These are phyloP conservation scores for Sporodiniella umbellata DNA, from an alignment of 371 early-diverging fungal species.

Conservation along the genomic window DNA sequence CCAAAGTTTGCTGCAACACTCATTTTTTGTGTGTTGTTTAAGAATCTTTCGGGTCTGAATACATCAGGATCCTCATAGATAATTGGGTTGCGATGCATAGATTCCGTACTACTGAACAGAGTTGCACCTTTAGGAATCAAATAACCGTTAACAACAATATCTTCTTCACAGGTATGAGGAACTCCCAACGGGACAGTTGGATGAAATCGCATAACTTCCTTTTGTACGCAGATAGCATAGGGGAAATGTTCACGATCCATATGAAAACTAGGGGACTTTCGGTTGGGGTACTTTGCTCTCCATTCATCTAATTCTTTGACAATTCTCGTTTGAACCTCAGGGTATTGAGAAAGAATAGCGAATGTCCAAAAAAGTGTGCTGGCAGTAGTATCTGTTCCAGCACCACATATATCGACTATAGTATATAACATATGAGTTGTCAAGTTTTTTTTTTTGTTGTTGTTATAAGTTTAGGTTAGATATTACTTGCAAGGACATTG, in stretches of 20 bases:
- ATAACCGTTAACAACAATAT: constrained; percentile 12
- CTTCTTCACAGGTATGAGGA: constrained; percentile 16
- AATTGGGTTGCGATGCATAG: constrained; percentile 1
- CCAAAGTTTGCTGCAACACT: constrained; percentile 1
- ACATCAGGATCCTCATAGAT: constrained; percentile 1
- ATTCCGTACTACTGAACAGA: constrained; percentile 2
- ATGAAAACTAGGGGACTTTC: constrained; percentile 13
- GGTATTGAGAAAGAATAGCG: constrained; percentile 16
- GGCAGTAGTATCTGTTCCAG: constrained; percentile 22
- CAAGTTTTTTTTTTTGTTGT: not conserved
- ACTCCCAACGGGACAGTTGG: constrained; percentile 12
- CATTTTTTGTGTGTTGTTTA: constrained; percentile 1
- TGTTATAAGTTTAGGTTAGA: too few relatives aligned
- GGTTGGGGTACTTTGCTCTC: constrained; percentile 1
- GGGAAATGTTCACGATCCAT: constrained; percentile 18
- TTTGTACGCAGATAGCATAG: constrained; percentile 17
- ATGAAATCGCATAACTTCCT: constrained; percentile 23
- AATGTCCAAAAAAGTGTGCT: constrained; percentile 14
- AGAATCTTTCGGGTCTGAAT: constrained; percentile 8
- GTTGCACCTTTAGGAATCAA: constrained; percentile 7
- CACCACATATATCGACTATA: constrained; percentile 19
- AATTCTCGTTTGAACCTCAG: constrained; percentile 18
- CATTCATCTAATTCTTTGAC: constrained; percentile 13
- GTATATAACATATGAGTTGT: not conserved
- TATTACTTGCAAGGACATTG: constrained; percentile 21